These are phyloP conservation scores for Halenospora varia DNA, from an alignment of 495 filamentous ascomycete genomes.

Conservation along the genomic window DNA sequence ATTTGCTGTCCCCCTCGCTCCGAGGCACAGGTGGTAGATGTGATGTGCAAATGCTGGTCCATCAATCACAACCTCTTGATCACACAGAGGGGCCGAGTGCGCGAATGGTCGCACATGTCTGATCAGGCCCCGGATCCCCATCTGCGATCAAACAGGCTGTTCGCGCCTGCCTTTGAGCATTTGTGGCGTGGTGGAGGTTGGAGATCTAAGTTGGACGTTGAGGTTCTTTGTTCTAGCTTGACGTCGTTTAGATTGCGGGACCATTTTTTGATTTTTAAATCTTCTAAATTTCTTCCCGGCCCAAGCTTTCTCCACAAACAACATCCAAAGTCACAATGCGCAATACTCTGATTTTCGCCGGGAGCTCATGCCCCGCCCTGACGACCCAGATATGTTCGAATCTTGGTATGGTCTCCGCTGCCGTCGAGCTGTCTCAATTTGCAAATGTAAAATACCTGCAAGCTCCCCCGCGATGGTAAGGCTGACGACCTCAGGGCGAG, in stretches of 20 bases:
- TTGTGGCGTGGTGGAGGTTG: too few species aligned
- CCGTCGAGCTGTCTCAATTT: conserved; percentile 56
- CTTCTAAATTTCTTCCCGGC: conserved; percentile 5
- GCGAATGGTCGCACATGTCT: conserved; percentile 56
- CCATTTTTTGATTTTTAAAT: too few species aligned
- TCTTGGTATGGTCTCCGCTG: conserved; percentile 51
- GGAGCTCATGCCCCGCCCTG: conserved; percentile 52
- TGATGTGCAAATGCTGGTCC: conserved; percentile 74
- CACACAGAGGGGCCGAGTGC: conserved; percentile 37
- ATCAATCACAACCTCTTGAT: conserved; percentile 58
- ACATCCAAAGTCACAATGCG: conserved; percentile 37
- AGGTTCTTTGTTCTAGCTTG: background rate
- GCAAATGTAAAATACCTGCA: conserved; percentile 42
- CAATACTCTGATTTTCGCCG: conserved; percentile 53
- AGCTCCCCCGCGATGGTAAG: conserved; percentile 1
- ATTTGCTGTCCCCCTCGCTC: conserved; percentile 26
- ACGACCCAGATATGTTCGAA: conserved; percentile 56
- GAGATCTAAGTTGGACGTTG: background rate
- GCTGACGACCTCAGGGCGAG: conserved; percentile 79
- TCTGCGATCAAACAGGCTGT: conserved; percentile 30
- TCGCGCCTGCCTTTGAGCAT: too few species aligned
- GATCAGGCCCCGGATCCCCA: conserved; percentile 70
- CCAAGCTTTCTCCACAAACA: background rate
- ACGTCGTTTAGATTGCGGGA: too few species aligned
- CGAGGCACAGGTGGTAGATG: conserved; percentile 53